A percentile compares a stretch with the other conserved stretches of the same genome.
These are phyloP conservation scores for Zygosaccharomyces pseudorouxii DNA, from an alignment of 805 yeast genomes.

Conservation along the genomic window DNA sequence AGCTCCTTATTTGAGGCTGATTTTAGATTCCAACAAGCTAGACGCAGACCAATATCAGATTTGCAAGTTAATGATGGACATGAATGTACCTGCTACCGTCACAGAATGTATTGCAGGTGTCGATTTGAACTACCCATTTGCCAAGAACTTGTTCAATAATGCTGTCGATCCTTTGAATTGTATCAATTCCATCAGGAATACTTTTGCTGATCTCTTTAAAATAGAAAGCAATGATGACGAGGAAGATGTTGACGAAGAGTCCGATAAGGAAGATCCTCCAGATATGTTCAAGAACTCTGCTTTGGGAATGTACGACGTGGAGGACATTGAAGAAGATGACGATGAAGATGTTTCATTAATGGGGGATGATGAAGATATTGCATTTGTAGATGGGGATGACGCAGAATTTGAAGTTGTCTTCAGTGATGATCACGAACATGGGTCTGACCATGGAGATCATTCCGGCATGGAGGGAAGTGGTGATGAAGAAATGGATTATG, in stretches of 20 bases:
- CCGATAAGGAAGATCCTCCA: slow-evolving; percentile 67
- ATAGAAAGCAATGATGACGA: slow-evolving; percentile 56
- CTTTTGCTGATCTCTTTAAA: slow-evolving; percentile 54
- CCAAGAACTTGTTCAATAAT: slow-evolving; percentile 54
- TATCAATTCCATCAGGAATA: slow-evolving; percentile 52
- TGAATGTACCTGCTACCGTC: slow-evolving; percentile 53
- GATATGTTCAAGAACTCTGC: slow-evolving; percentile 85
- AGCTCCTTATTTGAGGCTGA: slow-evolving; percentile 36
- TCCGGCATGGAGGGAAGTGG: slow-evolving; percentile 19
- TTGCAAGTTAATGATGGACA: slow-evolving; percentile 63
- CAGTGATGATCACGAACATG: slow-evolving; percentile 34
- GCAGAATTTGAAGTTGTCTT: slow-evolving; percentile 35
- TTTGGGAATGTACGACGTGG: slow-evolving; percentile 88
- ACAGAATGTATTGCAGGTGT: slow-evolving; percentile 57
- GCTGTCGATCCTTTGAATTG: slow-evolving; percentile 56
- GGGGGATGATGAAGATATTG: slow-evolving; percentile 42
- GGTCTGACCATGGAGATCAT: slow-evolving; percentile 22
- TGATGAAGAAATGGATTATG: slow-evolving; percentile 20
- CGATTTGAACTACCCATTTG: slow-evolving; percentile 69
- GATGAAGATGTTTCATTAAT: slow-evolving; percentile 46
- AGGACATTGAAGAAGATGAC: slow-evolving; percentile 59
- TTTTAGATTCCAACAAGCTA: slow-evolving; percentile 44
- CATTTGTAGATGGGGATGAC: slow-evolving; percentile 36
- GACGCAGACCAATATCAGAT: slow-evolving; percentile 60
- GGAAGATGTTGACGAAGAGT: slow-evolving; percentile 54